Percentiles rank a stretch among this genome's conserved stretches.
Evolutionary conservation across 176 grass and related monocot species (phyloP).

Genomic region (Luzula sylvatica): DNA sequence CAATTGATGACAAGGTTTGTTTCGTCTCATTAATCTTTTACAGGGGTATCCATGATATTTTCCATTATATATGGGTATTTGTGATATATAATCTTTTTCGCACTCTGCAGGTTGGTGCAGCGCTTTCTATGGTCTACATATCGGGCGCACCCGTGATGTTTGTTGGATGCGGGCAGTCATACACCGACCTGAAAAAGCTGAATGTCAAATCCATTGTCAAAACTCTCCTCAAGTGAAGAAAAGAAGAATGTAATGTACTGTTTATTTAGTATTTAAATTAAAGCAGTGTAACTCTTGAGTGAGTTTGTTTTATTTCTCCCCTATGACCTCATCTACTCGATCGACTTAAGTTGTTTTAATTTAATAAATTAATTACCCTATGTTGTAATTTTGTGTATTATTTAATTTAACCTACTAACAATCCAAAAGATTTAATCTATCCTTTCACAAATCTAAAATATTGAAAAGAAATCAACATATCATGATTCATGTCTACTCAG

Average conservation of each 20-base stretch:
- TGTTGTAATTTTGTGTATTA: too few relatives aligned
- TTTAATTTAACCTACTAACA: too few relatives aligned
- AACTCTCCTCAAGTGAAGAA: slow-evolving; percentile 74
- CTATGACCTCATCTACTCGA: slow-evolving; percentile 17
- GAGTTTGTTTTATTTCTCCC: neutral
- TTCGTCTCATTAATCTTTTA: neutral
- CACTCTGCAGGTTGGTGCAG: slow-evolving; percentile 57
- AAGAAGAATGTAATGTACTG: too few relatives aligned
- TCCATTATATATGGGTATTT: slow-evolving; percentile 4
- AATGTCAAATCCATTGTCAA: slow-evolving; percentile 92
- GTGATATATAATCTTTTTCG: neutral
- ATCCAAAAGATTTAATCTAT: too few relatives aligned
- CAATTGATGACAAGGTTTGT: slow-evolving; percentile 80
- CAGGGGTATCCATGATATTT: neutral
- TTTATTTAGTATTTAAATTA: too few relatives aligned
- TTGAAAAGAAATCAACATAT: too few relatives aligned
- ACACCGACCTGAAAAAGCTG: slow-evolving; percentile 93
- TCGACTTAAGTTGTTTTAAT: too few relatives aligned
- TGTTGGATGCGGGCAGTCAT: slow-evolving; percentile 79
- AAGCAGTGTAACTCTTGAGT: too few relatives aligned
- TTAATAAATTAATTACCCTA: too few relatives aligned
- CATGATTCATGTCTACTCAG: too few relatives aligned
- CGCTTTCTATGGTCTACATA: slow-evolving; percentile 88
- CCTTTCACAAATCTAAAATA: too few relatives aligned
- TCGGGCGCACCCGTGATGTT: slow-evolving; percentile 96